These are phyloP conservation scores for Ophiostoma pallidulum DNA, from an alignment of 2,329 filamentous ascomycete genomes.

Conservation along the genomic window DNA sequence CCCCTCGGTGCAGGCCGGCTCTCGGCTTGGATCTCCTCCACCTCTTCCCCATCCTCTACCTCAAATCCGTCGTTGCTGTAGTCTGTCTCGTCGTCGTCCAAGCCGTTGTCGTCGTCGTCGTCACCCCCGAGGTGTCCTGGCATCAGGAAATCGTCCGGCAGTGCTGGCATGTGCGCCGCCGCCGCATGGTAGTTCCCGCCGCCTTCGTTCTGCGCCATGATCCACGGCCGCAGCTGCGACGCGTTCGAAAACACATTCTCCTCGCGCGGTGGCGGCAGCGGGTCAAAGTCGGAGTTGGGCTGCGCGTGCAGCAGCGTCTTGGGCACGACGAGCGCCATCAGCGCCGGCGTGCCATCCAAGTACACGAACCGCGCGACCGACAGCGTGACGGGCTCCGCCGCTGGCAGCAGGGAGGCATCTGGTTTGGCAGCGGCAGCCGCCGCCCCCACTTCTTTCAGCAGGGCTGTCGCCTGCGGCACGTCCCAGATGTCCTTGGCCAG, in stretches of 20 bases:
- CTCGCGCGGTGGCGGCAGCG: constrained; percentile 58
- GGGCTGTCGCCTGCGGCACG: constrained; percentile 55
- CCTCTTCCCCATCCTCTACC: neutral
- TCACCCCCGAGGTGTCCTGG: neutral
- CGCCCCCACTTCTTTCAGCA: constrained; percentile 58
- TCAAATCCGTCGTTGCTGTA: neutral
- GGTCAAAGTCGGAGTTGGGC: constrained; percentile 70
- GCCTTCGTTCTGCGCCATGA: constrained; percentile 17
- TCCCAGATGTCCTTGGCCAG: constrained; percentile 81
- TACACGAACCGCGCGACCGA: constrained; percentile 66
- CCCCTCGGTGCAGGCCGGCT: no score
- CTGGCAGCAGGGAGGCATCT: constrained; percentile 29
- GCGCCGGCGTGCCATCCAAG: constrained; percentile 61
- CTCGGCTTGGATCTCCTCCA: no score
- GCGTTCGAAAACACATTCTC: constrained; percentile 42
- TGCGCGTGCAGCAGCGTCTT: constrained; percentile 51
- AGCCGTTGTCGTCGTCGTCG: neutral
- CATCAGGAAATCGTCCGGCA: constrained; percentile 1
- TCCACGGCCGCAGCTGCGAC: constrained; percentile 35
- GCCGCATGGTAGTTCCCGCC: constrained; percentile 4
- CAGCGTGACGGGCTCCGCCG: constrained; percentile 31
- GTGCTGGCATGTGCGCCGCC: neutral
- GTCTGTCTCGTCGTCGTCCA: neutral
- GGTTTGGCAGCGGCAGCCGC: neutral
- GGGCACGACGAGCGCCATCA: constrained; percentile 65